Conservation (phyloP, 768 basidiomycete genomes). For the Dentipellis fragilis region DNA sequence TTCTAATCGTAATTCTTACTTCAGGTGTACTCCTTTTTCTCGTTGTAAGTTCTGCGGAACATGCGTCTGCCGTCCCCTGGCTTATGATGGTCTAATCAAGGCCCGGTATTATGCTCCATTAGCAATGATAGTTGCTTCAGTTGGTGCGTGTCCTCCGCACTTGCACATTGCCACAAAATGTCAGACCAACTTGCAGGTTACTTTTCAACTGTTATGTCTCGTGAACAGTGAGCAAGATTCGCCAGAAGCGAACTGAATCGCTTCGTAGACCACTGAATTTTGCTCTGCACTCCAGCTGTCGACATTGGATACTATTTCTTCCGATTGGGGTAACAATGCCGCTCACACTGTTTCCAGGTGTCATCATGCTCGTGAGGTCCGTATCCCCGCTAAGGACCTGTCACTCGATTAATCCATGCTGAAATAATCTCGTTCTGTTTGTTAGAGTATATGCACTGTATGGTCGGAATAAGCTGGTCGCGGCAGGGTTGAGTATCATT, state of each 20-base stretch:
- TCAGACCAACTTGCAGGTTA: background rate
- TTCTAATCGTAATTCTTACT: no score
- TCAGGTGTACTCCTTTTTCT: conserved; percentile 12
- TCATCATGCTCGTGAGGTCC: conserved; percentile 12
- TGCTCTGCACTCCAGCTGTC: conserved; percentile 3
- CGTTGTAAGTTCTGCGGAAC: background rate
- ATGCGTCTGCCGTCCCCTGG: background rate
- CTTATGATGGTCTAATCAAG: background rate
- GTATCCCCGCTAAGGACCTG: background rate
- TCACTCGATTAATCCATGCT: no score
- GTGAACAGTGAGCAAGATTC: conserved; percentile 6
- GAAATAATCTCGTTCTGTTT: background rate
- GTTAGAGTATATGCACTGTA: conserved; percentile 12
- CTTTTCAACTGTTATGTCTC: conserved; percentile 9
- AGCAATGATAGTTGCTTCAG: conserved; percentile 6
- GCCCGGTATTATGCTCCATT: conserved; percentile 10
- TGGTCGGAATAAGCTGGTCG: conserved; percentile 8
- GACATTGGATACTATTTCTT: conserved; percentile 11
- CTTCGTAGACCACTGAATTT: background rate
- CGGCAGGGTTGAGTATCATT: conserved; percentile 4
- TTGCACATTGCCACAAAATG: background rate
- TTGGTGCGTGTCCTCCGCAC: conserved; percentile 2
- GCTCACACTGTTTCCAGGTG: conserved; percentile 8
- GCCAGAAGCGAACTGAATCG: background rate
- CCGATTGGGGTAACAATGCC: conserved; percentile 12